Evolutionary conservation across 2,329 filamentous ascomycete species (phyloP).

Genomic region (Nemania sp.): DNA sequence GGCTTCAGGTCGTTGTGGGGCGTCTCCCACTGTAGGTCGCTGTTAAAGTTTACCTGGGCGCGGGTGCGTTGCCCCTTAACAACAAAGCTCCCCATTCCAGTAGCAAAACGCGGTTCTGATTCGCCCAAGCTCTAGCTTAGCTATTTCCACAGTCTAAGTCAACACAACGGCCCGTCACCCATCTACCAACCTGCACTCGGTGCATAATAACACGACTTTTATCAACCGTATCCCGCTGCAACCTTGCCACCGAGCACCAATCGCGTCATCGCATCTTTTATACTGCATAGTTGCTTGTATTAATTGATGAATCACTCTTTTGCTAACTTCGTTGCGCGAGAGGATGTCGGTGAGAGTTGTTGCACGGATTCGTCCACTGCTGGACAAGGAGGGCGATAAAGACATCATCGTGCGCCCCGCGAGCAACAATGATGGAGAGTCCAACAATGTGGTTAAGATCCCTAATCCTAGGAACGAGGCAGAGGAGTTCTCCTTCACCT

Average conservation of each 20-base stretch:
- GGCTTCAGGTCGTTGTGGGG: neutral
- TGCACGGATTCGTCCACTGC: constrained; percentile 84
- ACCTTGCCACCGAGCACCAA: neutral
- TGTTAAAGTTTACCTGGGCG: neutral
- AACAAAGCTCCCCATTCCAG: constrained; percentile 9
- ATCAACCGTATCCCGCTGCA: constrained; percentile 13
- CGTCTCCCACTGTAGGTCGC: neutral
- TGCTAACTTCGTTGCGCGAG: too few species aligned
- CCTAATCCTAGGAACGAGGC: constrained; percentile 90
- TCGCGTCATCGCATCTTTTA: constrained; percentile 9
- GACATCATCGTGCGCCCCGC: constrained; percentile 81
- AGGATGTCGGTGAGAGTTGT: constrained; percentile 78
- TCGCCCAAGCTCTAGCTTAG: constrained; percentile 12
- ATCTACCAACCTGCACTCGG: neutral
- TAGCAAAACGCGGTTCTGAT: constrained; percentile 12
- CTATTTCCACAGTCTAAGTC: neutral
- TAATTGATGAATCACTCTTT: too few species aligned
- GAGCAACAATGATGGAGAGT: constrained; percentile 61
- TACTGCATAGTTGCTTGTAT: too few species aligned
- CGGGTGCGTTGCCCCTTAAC: constrained; percentile 20
- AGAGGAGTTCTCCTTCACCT: constrained; percentile 92
- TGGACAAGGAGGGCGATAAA: constrained; percentile 82
- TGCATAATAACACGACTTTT: constrained; percentile 24
- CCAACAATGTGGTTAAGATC: constrained; percentile 76
- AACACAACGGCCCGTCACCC: too few species aligned